A percentile compares a stretch with the other conserved stretches of the same genome.
phyloP scores from a whole-genome alignment of 2,329 filamentous ascomycete genomes.

The Stagonosporopsis chrysanthemi region DNA sequence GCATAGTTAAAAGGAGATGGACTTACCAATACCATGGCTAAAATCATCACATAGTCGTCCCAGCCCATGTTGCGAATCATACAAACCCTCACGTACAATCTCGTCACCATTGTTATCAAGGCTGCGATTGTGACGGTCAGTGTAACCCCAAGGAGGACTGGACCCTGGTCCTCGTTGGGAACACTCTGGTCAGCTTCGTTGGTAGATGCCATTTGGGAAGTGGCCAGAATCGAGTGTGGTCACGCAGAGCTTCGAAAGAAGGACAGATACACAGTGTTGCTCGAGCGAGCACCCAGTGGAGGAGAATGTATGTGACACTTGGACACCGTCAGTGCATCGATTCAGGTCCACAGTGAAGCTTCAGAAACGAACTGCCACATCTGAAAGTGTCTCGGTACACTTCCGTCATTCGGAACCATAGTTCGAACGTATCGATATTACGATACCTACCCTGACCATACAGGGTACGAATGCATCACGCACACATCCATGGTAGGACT shows the following conservation, averaged over 20 bases:
- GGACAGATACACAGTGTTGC: background rate
- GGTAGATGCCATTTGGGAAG: constrained; percentile 1
- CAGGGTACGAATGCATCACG: background rate
- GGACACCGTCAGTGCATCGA: background rate
- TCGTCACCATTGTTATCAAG: constrained; percentile 50
- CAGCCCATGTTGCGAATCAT: constrained; percentile 60
- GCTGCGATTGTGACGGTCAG: constrained; percentile 52
- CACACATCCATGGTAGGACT: constrained; percentile 1
- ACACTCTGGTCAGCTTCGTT: background rate
- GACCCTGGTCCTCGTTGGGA: constrained; percentile 47
- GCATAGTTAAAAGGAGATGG: background rate
- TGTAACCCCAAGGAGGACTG: constrained; percentile 53
- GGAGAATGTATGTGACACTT: background rate
- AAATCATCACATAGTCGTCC: constrained; percentile 58
- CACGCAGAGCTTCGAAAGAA: background rate
- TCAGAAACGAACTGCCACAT: background rate
- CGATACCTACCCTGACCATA: background rate
- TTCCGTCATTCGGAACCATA: background rate
- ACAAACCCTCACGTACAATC: constrained; percentile 57
- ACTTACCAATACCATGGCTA: constrained; percentile 49
- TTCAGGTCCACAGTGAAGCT: background rate
- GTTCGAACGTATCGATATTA: background rate
- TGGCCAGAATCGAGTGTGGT: background rate
- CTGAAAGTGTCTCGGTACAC: background rate
- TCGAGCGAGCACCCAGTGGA: background rate